Base-by-base conservation (phyloP, 805 yeast genomes). In the Yamadazyma sp. region DNA sequence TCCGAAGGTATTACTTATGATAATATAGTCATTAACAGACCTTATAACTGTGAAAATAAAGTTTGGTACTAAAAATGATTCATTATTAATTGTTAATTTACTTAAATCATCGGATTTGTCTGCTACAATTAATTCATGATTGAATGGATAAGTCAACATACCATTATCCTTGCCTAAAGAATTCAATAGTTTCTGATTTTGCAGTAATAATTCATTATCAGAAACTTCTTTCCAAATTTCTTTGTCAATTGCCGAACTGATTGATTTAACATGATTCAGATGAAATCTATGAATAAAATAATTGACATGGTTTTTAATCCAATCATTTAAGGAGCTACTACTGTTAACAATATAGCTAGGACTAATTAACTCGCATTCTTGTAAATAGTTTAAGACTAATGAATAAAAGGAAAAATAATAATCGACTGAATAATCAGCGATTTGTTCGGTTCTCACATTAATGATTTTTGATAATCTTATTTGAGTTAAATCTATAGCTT, bases 211-310 rank as follows among this genome's bases (percentile, higher is more conserved):
- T 1, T 60, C 52, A 0, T 75, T 52, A 7, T 80, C 74, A n/a
- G 75, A 73, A 13, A 73, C 75, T 35, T 89, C 95, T 39, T 75
- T 77, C 98, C 98, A 91, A 15, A 63, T 63, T 45, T 89, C 98
- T 30, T 65, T 62, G 33, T 84, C 89, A 37, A 85, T 64, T 12
- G 67, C 61, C 4, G 52, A 52, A 5, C 73, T 62, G 18, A 86
- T 57, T 4, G 56, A 53, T 36, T 69, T 71, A 33, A 76, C 54
- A 17, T 73, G 66, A 11, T 65, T 64, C 31, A 69, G 68, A 44
- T 83, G 88, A 47, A 74, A 73, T 21, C 76, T 64, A 20, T 65
- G 64, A 23, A 77, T 60, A 52, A 76, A 88, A 36, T 73, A 70
- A 40, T 71, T 77, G 4, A 82, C 70, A 43, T 86, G 95, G 21